A percentile compares a stretch with the other conserved stretches of the same genome.
Conservation (phyloP, 805 yeast species). For the Sugiyamaella mastotermitis region DNA sequence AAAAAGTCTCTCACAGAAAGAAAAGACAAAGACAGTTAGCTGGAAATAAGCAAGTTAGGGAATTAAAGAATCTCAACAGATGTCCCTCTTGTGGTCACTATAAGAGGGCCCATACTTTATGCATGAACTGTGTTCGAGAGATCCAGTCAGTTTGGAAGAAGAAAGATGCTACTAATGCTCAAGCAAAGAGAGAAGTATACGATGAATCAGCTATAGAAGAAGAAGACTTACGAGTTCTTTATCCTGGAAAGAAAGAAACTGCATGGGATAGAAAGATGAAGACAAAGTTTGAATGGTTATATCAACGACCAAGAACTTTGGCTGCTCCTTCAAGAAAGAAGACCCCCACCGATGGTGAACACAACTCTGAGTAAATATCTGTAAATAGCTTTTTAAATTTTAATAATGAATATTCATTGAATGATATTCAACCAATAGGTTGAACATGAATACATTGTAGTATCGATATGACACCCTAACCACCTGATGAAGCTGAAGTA, state of each 20-base stretch:
- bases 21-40: slow-evolving; percentile 79
- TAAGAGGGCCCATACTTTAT: slow-evolving; percentile 83
- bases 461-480: too few species aligned
- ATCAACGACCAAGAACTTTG: slow-evolving; percentile 48
- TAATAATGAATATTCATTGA: not conserved
- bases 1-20: slow-evolving; percentile 81
- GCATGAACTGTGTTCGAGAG: slow-evolving; percentile 88
- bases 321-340: too few species aligned
- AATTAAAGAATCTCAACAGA: slow-evolving; percentile 69
- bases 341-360: too few species aligned
- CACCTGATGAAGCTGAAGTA: too few species aligned
- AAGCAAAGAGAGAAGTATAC: slow-evolving; percentile 22
- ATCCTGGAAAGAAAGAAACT: slow-evolving; percentile 63
- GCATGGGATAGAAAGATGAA: slow-evolving; percentile 39
- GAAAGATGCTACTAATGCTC: slow-evolving; percentile 21
- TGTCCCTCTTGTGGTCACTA: slow-evolving; percentile 95
- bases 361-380: too few species aligned
- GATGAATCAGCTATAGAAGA: slow-evolving; percentile 38
- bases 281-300: slow-evolving; percentile 50
- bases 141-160: slow-evolving; percentile 67
- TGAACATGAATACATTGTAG: too few species aligned
- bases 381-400: too few species aligned
- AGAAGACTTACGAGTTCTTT: slow-evolving; percentile 57
- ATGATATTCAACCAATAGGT: not conserved
- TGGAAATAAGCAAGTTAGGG: slow-evolving; percentile 73